Evolutionary conservation across 805 yeast genomes (phyloP), one percentile per base, ranked within the genome.

Genomic region (Ogataea zsoltii): DNA sequence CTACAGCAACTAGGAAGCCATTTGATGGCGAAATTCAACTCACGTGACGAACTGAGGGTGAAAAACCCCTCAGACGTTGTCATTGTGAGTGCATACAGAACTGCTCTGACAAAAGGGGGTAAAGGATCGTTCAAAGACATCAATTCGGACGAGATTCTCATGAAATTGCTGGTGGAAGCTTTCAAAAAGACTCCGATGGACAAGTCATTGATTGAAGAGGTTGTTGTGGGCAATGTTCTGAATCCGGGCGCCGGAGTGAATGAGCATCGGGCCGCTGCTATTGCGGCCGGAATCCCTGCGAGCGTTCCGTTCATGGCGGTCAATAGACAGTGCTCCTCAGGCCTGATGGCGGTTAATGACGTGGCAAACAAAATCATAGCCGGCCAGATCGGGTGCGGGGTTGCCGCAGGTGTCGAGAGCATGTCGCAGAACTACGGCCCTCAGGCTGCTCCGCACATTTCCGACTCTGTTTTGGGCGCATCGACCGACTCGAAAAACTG

Each of bases 291-390:
- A 30, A 76, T 91, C 42, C 97, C 97, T 26, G 71, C 84, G 64
- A 68, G 82, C 2, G 76, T 84, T 12, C 91, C 96, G 9, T 88
- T 91, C 57, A 70, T 81, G 59, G 90, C 96, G 13, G 63, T 92
- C 53, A 92, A 92, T 74, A 82, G 98, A 69, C 97, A 91, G 67
- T 92, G 98, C 68, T 88, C 97, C 7, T 87, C 96, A 2, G 97
- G 97, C 21, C 74, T 92, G 59, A 87, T 90, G 78, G 95, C 96
- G 12, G 80, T 91, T 30, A 84, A 87, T 60, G 94, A 88, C 63
- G 79, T 92, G 57, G 96, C 97, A 55, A 88, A 85, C 71, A 88
- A 88, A 71, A 91, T 92, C 62, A 73, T 74, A 57, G 70, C 79
- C 48, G 97, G 97, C 33, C 96, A 91, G 75, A 90, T 92, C 58